Evolutionary conservation across 805 yeast species (phyloP).

Genomic region (Zygosaccharomyces siamensis): DNA sequence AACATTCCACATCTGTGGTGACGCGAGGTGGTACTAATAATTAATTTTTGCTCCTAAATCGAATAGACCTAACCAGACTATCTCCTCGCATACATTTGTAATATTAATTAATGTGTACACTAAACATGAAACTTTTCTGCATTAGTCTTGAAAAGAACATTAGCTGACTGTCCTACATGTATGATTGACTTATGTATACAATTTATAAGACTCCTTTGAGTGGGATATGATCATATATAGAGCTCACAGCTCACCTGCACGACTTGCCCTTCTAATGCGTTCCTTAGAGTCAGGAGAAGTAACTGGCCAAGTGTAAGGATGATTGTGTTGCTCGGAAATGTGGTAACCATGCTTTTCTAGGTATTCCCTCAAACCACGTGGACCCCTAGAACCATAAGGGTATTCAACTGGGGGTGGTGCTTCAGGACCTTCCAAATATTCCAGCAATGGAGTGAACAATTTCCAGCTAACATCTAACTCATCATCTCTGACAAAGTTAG

Average conservation of each 20-base stretch:
- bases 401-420: slow-evolving; percentile 65
- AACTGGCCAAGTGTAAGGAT: slow-evolving; percentile 87
- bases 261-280: not conserved
- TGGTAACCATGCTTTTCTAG: slow-evolving; percentile 67
- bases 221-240: not conserved
- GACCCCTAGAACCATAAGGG: slow-evolving; percentile 91
- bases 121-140: not conserved
- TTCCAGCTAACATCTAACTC: slow-evolving; percentile 93
- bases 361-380: slow-evolving; percentile 56
- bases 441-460: slow-evolving; percentile 84
- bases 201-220: not conserved
- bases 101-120: slow-evolving; percentile 1
- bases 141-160: not conserved
- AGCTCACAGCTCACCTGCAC: not conserved
- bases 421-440: slow-evolving; percentile 66
- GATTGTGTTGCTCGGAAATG: slow-evolving; percentile 46
- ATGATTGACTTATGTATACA: not conserved
- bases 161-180: not conserved
- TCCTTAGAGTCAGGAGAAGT: slow-evolving; percentile 42
- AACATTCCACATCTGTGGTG: slow-evolving; percentile 25
- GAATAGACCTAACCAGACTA: not conserved
- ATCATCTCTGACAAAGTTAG: slow-evolving; percentile 96
- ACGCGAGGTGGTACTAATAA: slow-evolving; percentile 19
- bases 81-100: not conserved
- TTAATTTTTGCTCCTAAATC: not conserved